phyloP scores from a whole-genome alignment of 1,284 basidiomycete species.

The Fomitopsis pinicola region DNA sequence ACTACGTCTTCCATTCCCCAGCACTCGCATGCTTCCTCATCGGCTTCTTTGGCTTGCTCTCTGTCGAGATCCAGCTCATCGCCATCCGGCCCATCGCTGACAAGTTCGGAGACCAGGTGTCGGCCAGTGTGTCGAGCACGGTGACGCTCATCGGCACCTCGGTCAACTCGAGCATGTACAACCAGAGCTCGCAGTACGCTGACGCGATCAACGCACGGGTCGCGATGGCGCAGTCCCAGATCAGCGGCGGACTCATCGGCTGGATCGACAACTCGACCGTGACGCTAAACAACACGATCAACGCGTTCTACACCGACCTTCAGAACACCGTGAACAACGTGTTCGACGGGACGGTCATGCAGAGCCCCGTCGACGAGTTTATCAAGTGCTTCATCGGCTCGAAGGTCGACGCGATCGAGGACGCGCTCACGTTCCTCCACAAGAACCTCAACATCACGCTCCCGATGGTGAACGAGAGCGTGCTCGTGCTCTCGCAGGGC shows the following conservation, averaged over 20 bases:
- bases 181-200: conserved; percentile 77
- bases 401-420: conserved; percentile 84
- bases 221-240: conserved; percentile 59
- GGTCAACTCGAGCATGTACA: conserved; percentile 78
- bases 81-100: conserved; percentile 68
- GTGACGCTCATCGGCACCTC: conserved; percentile 68
- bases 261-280: conserved; percentile 94
- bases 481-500: conserved; percentile 70
- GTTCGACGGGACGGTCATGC: conserved; percentile 82
- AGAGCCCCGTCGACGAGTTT: conserved; percentile 81
- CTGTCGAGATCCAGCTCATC: conserved; percentile 81
- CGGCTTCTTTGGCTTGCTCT: conserved; percentile 85
- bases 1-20: conserved; percentile 88
- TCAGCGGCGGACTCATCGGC: conserved; percentile 87
- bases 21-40: conserved; percentile 88
- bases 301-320: conserved; percentile 70
- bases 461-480: conserved; percentile 65
- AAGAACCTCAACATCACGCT: conserved; percentile 81
- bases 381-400: conserved; percentile 85
- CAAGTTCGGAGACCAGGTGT: conserved; percentile 58
- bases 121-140: conserved; percentile 60
- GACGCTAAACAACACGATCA: conserved; percentile 79
- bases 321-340: conserved; percentile 66
- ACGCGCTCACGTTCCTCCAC: conserved; percentile 89
- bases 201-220: conserved; percentile 71